Evolutionary conservation across 2,329 filamentous ascomycete species (phyloP), one percentile per base, ranked within the genome.

Genomic region (Xylariaceae sp.): DNA sequence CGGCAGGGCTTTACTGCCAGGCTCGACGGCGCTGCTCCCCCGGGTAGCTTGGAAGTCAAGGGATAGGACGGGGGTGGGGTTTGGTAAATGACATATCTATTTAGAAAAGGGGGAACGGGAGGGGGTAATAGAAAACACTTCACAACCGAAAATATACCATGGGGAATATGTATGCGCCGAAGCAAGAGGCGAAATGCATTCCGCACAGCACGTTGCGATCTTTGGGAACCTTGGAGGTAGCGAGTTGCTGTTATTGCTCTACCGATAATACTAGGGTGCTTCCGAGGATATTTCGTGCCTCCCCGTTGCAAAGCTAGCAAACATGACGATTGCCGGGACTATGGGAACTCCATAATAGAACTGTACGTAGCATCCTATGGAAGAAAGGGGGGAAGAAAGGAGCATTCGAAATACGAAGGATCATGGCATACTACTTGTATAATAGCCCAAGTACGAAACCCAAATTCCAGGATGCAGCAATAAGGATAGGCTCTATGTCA

Each of bases 231-330:
- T 70, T 40, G 78, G 78, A 14, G 80, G 81, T 10, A 84, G 67
- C 5, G 78, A 80, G 1, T 77, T 76, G 74, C 60, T 78, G 73
- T 67, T 74, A 75, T 43, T 76, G 61, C 68, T 79, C 74, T 49
- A 82, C 79, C 81, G 40, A 84, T 79, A 48, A 84, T 74, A 20
- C 70, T 73, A 12, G 75, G 68, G 69, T 73, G 75, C 54, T 67
- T 73, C 83, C 82, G 86, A 3, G 81, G 48, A 52, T 81, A 79
- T 20, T 77, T 67, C 40, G 77, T 72, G 7, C 83, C 83, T 14
- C 82, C 83, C 78, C 80, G 85, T 62, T 85, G 79, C 40, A 86
- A 72, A 7, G 81, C 82, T 3, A 86, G 74, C 7, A 86, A 85
- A 72, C 61, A 77, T 80, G 57, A 84, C 67, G 44, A 84, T 75